A percentile compares a stretch with the other conserved stretches of the same genome.
Conservation (phyloP, 495 filamentous ascomycete species). For the Penicillium soppii region DNA sequence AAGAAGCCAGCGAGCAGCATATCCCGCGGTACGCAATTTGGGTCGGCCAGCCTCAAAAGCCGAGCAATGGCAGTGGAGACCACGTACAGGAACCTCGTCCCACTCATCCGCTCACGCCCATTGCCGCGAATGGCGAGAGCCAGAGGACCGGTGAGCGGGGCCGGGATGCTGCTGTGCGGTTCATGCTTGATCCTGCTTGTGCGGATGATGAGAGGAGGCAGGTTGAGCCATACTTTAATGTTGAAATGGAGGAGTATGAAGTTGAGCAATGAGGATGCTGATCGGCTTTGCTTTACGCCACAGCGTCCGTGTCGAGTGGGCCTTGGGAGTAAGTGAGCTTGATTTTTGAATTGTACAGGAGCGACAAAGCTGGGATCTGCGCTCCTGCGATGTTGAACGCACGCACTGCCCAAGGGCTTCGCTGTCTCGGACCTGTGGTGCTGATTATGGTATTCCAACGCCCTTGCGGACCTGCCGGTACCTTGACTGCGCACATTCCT, state of each 20-base stretch:
- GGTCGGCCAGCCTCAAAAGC: conserved; percentile 12
- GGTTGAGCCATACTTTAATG: conserved; percentile 67
- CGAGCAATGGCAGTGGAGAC: conserved; percentile 2
- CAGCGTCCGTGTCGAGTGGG: no score
- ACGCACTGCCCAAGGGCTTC: no score
- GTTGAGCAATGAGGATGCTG: conserved; percentile 29
- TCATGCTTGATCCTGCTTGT: conserved; percentile 80
- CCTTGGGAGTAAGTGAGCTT: no score
- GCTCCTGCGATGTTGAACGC: no score
- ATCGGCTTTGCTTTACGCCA: not conserved
- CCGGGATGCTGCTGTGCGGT: conserved; percentile 78
- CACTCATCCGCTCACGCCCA: conserved; percentile 33
- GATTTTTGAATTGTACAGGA: no score
- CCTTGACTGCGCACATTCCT: not conserved
- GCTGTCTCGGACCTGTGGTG: no score
- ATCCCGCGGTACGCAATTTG: conserved; percentile 54
- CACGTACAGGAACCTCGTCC: conserved; percentile 3
- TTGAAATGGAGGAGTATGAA: conserved; percentile 71
- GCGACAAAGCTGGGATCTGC: no score
- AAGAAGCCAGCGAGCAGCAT: conserved; percentile 58
- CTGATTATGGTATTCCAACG: not conserved
- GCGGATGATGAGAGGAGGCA: conserved; percentile 68
- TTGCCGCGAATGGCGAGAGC: conserved; percentile 46
- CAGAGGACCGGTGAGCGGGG: conserved; percentile 51
- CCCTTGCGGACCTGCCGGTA: not conserved